Conservation (phyloP, 2,329 filamentous ascomycete genomes). For the Colletotrichum sp. region DNA sequence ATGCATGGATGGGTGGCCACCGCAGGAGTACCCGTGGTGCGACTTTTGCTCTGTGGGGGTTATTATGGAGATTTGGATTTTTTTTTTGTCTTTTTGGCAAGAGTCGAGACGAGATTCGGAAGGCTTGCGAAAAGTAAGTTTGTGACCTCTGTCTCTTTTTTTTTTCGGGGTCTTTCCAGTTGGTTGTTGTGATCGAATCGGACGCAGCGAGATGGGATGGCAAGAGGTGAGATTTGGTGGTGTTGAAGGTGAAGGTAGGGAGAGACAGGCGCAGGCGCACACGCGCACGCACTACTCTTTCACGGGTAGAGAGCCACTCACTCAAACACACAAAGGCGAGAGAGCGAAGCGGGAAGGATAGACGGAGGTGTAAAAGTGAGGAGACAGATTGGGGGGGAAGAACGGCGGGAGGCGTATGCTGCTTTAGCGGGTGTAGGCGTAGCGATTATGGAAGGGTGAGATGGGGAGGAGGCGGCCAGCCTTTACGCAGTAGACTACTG, state of each 20-base stretch:
- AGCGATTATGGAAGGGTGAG: background rate
- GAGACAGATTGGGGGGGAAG: background rate
- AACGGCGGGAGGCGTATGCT: background rate
- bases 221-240: slow-evolving; percentile 11
- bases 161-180: background rate
- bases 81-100: background rate
- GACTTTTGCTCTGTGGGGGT: slow-evolving; percentile 18
- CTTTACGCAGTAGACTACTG: background rate
- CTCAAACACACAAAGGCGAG: background rate
- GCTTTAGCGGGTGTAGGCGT: background rate
- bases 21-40: slow-evolving; percentile 19
- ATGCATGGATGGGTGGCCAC: slow-evolving; percentile 19
- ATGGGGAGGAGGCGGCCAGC: background rate
- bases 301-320: background rate
- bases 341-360: slow-evolving; percentile 2
- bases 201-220: slow-evolving; percentile 19
- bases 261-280: background rate
- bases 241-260: slow-evolving; percentile 1
- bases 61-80: slow-evolving; percentile 11
- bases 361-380: background rate
- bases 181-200: background rate
- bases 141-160: background rate
- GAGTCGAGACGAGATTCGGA: slow-evolving; percentile 8
- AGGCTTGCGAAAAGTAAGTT: background rate
- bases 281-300: background rate